phyloP scores from a whole-genome alignment of 1,284 basidiomycete genomes.

The Malassezia obtusa region DNA sequence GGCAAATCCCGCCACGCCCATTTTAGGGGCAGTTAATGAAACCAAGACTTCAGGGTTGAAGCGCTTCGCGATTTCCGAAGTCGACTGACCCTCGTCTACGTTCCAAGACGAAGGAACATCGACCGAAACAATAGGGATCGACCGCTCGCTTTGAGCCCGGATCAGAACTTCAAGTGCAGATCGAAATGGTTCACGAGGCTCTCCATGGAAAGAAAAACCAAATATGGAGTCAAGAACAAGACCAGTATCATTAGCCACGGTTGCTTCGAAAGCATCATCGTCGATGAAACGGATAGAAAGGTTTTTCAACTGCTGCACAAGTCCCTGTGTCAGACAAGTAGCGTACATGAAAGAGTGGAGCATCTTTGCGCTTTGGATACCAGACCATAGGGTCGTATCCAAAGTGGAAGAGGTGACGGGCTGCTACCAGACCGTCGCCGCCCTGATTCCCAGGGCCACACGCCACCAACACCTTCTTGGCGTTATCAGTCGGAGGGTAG shows the following conservation, averaged over 20 bases:
- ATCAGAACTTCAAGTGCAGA: slow-evolving; percentile 60
- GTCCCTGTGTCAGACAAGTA: slow-evolving; percentile 51
- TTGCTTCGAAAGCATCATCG: slow-evolving; percentile 53
- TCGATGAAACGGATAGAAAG: slow-evolving; percentile 59
- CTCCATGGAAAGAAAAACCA: slow-evolving; percentile 79
- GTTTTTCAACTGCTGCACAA: slow-evolving; percentile 77
- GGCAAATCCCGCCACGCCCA: slow-evolving; percentile 63
- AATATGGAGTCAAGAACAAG: slow-evolving; percentile 91
- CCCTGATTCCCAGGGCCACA: slow-evolving; percentile 81
- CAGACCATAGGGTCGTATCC: slow-evolving; percentile 39
- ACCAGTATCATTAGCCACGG: slow-evolving; percentile 58
- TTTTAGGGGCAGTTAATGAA: slow-evolving; percentile 86
- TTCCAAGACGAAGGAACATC: slow-evolving; percentile 97
- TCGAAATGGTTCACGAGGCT: slow-evolving; percentile 77
- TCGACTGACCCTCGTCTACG: slow-evolving; percentile 61
- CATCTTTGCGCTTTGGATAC: slow-evolving; percentile 41
- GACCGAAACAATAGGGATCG: slow-evolving; percentile 52
- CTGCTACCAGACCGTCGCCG: slow-evolving; percentile 92
- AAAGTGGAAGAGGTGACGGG: slow-evolving; percentile 62
- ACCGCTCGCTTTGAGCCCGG: neutral
- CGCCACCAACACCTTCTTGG: slow-evolving; percentile 63
- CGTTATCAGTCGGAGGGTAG: slow-evolving; percentile 57
- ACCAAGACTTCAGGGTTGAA: slow-evolving; percentile 71
- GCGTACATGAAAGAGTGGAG: slow-evolving; percentile 25
- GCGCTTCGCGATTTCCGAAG: slow-evolving; percentile 47